phyloP scores from a whole-genome alignment of 192 early-diverging fungal species.

The Allomyces javanicus region DNA sequence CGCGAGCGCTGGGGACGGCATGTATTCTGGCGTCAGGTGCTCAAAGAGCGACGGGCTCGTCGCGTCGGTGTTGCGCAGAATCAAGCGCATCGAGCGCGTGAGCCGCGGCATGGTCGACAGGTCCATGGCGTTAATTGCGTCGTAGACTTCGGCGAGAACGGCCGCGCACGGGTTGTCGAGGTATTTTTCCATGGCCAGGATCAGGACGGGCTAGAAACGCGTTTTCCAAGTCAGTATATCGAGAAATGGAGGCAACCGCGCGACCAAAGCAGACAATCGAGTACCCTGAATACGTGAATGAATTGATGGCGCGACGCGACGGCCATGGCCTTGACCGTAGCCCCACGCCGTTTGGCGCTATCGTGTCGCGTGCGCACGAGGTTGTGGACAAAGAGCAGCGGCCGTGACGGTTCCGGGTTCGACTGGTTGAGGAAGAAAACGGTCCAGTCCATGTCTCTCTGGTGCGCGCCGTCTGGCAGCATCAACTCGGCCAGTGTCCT shows the following conservation, averaged over 20 bases:
- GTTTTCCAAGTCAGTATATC: background rate
- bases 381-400: slow-evolving; percentile 77
- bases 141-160: slow-evolving; percentile 56
- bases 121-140: slow-evolving; percentile 70
- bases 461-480: slow-evolving; percentile 86
- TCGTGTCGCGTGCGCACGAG: slow-evolving; percentile 80
- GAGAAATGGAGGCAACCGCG: background rate
- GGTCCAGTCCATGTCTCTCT: slow-evolving; percentile 85
- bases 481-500: slow-evolving; percentile 85
- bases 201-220: slow-evolving; percentile 48
- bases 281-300: slow-evolving; percentile 62
- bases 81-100: slow-evolving; percentile 55
- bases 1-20: too few relatives aligned
- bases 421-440: slow-evolving; percentile 74
- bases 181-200: slow-evolving; percentile 82
- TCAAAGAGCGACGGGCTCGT: slow-evolving; percentile 2
- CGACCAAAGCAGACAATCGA: background rate
- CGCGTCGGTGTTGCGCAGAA: slow-evolving; percentile 57
- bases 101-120: slow-evolving; percentile 57
- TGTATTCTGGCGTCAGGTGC: too few relatives aligned
- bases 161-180: slow-evolving; percentile 52
- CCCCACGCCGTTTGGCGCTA: slow-evolving; percentile 61
- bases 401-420: slow-evolving; percentile 6
- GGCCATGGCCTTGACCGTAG: slow-evolving; percentile 83
- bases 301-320: slow-evolving; percentile 75